A percentile compares a stretch with the other conserved stretches of the same genome.
phyloP scores from a whole-genome alignment of 2,329 filamentous ascomycete genomes.

The Ceratocystis smalleyi region DNA sequence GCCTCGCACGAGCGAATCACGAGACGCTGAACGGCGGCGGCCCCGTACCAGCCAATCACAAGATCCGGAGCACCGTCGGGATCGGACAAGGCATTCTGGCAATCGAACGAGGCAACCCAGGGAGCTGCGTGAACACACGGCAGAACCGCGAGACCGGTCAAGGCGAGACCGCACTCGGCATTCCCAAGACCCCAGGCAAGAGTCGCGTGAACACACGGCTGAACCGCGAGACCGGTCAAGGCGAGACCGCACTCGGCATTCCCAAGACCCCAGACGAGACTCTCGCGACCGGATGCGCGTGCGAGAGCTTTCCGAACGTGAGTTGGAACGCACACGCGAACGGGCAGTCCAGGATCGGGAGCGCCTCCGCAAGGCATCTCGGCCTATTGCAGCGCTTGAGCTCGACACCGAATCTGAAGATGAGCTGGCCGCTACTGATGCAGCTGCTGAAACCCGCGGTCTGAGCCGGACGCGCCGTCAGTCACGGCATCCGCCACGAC shows the following conservation, averaged over 20 bases:
- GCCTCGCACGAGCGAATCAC: not conserved
- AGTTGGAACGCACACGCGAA: constrained; percentile 19
- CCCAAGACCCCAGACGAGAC: not conserved
- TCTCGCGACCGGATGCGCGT: not conserved
- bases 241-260: constrained; percentile 2
- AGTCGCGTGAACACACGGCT: not conserved
- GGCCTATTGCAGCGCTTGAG: constrained; percentile 12
- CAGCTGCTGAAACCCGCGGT: constrained; percentile 3
- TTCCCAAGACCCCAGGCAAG: not conserved
- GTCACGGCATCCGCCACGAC: not conserved
- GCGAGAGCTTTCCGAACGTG: constrained; percentile 13
- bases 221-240: not conserved
- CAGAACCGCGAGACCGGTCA: not conserved
- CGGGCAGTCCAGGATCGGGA: constrained; percentile 18
- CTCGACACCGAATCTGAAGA: constrained; percentile 12
- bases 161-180: not conserved
- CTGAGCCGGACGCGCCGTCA: not conserved
- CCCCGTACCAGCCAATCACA: not conserved
- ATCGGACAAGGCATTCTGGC: not conserved
- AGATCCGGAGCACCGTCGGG: not conserved
- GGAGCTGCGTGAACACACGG: not conserved
- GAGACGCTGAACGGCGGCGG: not conserved
- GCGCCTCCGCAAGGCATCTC: constrained; percentile 10
- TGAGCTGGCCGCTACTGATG: not conserved
- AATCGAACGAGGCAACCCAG: not conserved